Evolutionary conservation across 495 filamentous ascomycete genomes (phyloP), one percentile per base, ranked within the genome.

Genomic region (Penicillium cataractarum): DNA sequence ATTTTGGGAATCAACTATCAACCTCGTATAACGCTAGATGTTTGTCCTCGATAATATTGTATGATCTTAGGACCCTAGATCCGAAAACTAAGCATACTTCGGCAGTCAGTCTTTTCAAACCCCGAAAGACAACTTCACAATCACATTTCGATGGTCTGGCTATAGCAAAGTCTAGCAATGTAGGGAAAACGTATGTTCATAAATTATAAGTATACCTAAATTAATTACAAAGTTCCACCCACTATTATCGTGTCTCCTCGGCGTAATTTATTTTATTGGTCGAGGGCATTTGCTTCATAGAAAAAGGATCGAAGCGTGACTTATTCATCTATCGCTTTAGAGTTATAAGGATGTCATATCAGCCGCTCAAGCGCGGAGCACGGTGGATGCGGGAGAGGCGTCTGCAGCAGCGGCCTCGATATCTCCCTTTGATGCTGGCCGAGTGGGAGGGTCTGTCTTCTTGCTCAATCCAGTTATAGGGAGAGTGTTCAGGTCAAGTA

Each of bases 401-500:
- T 29, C 48, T 21, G 57, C 68, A 46, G 65, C 68, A 29, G 50
- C 61, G 0, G 71, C 67, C 64, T 78, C 75, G 7, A 74, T 71
- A 4, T 64, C 64, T 13, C 66, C 62, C 26, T 65, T 65, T 0
- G 62, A 51, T 15, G n/a, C 19, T 6, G 56, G 33, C 39, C n/a
- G 29, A 44, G 60, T 19, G 49, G 59, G 26, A 27, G 54, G 17
- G 55, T 40, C 22, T 0, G 53, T 51, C 22, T 53, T 65, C 55
- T 59, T 65, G 1, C 64, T 63, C 15, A 64, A 15, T 0, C 64
- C 69, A 10, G 60, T 64, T 13, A 77, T 53, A 0, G 67, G 63
- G 9, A 73, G 39, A 3, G 63, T 10, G 19, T 77, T 68, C 1
- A 64, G 46, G 27, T 74, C 54, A 0, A 78, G 35, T 19, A 84